Conservation (phyloP, 2,329 filamentous ascomycete genomes). For the Pseudophaeomoniella oleicola region DNA sequence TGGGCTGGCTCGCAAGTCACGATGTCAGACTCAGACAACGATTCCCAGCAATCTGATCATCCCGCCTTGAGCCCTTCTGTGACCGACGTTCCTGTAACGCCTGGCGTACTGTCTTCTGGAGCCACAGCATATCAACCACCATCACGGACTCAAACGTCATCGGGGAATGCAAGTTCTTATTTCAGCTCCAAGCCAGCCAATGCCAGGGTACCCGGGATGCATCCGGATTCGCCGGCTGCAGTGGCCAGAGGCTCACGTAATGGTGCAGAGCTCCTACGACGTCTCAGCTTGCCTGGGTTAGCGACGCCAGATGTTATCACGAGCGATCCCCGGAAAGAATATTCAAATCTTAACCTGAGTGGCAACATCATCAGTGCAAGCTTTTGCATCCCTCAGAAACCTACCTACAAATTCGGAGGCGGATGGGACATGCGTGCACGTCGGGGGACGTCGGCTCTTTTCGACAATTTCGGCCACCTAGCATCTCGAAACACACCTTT, state of each 20-base stretch:
- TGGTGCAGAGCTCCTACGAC: slow-evolving; percentile 36
- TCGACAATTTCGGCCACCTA: slow-evolving; percentile 79
- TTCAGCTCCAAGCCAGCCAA: slow-evolving; percentile 11
- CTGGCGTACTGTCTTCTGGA: slow-evolving; percentile 18
- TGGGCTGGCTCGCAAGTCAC: not conserved
- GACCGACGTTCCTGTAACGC: slow-evolving; percentile 27
- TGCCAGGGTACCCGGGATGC: slow-evolving; percentile 9
- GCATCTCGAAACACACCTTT: slow-evolving; percentile 71
- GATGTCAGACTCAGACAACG: slow-evolving; percentile 1
- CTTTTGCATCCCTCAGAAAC: slow-evolving; percentile 48
- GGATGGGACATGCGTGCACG: slow-evolving; percentile 59
- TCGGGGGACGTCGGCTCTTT: slow-evolving; percentile 78
- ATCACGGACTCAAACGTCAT: slow-evolving; percentile 6
- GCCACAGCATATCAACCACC: slow-evolving; percentile 22
- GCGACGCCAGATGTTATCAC: slow-evolving; percentile 16
- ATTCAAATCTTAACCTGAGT: slow-evolving; percentile 43
- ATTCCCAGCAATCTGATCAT: slow-evolving; percentile 10
- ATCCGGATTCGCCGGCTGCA: slow-evolving; percentile 22
- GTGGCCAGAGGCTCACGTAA: slow-evolving; percentile 29
- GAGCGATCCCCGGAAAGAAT: slow-evolving; percentile 37
- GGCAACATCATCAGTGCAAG: slow-evolving; percentile 50
- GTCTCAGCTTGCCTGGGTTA: slow-evolving; percentile 27
- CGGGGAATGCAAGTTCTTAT: slow-evolving; percentile 23
- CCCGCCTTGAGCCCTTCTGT: slow-evolving; percentile 23
- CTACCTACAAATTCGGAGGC: slow-evolving; percentile 35